Conservation (phyloP, 768 basidiomycete species). For the Leccinum longicurvipes region DNA sequence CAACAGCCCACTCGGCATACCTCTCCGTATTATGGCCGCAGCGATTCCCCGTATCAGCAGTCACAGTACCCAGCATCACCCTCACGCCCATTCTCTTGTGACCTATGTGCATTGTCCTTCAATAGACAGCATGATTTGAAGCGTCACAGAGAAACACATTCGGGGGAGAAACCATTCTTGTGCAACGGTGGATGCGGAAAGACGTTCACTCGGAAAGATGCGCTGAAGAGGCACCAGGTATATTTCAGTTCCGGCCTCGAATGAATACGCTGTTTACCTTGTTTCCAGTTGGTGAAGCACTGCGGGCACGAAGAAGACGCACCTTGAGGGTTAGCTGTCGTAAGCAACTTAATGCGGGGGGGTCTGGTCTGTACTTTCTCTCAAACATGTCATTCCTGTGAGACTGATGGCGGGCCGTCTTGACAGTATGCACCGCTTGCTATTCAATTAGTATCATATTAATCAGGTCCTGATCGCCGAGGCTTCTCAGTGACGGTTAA, state of each 20-base stretch:
- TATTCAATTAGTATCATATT: conserved; percentile 25
- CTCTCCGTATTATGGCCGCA: conserved; percentile 36
- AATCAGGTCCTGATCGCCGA: conserved; percentile 22
- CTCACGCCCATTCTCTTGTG: conserved; percentile 61
- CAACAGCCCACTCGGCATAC: conserved; percentile 22
- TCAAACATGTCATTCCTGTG: conserved; percentile 10
- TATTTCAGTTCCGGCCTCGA: conserved; percentile 18
- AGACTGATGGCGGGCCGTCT: conserved; percentile 20
- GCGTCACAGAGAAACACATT: conserved; percentile 80
- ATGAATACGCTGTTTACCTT: conserved; percentile 14
- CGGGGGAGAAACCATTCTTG: conserved; percentile 78
- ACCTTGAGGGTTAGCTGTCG: conserved; percentile 20
- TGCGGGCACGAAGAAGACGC: conserved; percentile 67
- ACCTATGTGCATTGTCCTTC: conserved; percentile 77
- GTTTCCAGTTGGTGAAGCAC: conserved; percentile 64
- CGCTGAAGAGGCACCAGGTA: conserved; percentile 82
- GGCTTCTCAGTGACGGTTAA: conserved; percentile 9
- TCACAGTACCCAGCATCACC: conserved; percentile 58
- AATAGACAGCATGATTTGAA: conserved; percentile 85
- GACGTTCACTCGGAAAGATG: conserved; percentile 85
- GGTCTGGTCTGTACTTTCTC: conserved; percentile 19
- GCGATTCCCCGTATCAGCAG: conserved; percentile 20
- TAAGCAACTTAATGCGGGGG: conserved; percentile 12
- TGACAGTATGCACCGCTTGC: conserved; percentile 17
- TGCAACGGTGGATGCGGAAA: conserved; percentile 86